Evolutionary conservation across 441 rosid species (phyloP), one percentile per base, ranked within the genome.

Genomic region (Gossypium gossypioides): DNA sequence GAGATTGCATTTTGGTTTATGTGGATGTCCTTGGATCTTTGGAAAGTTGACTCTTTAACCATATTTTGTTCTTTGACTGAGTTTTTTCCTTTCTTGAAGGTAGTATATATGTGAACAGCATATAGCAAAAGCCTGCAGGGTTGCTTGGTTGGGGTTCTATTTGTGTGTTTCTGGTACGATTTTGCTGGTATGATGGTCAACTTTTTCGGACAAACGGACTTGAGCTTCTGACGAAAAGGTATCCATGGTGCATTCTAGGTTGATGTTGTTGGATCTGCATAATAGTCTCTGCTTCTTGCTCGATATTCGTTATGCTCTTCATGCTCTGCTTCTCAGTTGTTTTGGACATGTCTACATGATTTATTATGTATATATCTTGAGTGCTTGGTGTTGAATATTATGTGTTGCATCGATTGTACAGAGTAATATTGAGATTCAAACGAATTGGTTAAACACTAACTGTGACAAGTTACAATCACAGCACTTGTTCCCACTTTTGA

Each of bases 1-100:
- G 71, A 67, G 71, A 67, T 67, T 25, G 71, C 42, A 67, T 67
- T 67, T 67, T 67, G 57, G 71, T 50, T 48, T 67, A 67, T 48
- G 58, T 50, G 59, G 25, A 67, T 67, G 71, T 67, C 24, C 57
- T 44, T 67, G 71, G 71, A 67, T 67, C 71, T 57, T 46, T 50
- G 58, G 24, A 67, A 67, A 67, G 58, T 50, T 67, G 16, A n/a
- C 16, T 48, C 71, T 50, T 8, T 6, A 67, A 7, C 71, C 58
- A 27, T 67, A 50, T 67, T 67, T 67, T 50, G 9, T 67, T 50
- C 40, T 67, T 54, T 46, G n/a, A 37, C 50, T 15, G 24, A 25
- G 18, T 50, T 25, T 67, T 67, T 50, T 46, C 2, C 4, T 44
- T 8, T 46, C 34, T 56, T 21, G 21, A 52, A 52, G 25, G 27